Evolutionary conservation across 345 rosid genomes (phyloP), one percentile per base, ranked within the genome.

Genomic region (Rhodamnia rubescens): DNA sequence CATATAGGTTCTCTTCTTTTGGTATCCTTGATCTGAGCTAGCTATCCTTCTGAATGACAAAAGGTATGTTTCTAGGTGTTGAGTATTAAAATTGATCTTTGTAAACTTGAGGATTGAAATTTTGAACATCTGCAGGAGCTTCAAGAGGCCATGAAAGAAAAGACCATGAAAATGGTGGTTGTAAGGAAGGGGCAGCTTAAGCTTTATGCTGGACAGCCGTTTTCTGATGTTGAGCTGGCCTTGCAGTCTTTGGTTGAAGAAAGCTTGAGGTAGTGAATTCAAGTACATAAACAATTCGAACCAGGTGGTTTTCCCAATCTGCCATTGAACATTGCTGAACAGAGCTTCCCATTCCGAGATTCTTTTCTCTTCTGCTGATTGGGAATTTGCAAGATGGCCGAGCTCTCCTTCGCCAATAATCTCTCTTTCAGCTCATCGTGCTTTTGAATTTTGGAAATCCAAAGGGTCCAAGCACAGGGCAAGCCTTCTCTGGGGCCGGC

Each of bases 131-230:
- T 88, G 90, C 91, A 95, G 99, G 96, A 94, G 87, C 95, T 94
- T 85, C 51, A 69, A 24, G 92, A 89, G 22, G 94, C 86, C 86
- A 91, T 93, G 89, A 90, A 87, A 83, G 90, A 90, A 40, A 78
- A 87, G 83, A 86, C 87, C 50, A 90, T 87, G 92, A 91, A 92
- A 84, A 86, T 93, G 83, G 83, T 93, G 84, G 96, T 95, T 40
- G 92, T 93, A 53, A 94, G 88, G 93, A 96, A 94, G 88, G 93
- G 93, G 84, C 95, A 93, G 90, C 96, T 95, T 29, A 92, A 89
- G 59, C 92, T 95, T 83, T 94, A 94, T 80, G 98, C 92, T 16
- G 98, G 98, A 27, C 96, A 96, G 57, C 95, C 98, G 78, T 89
- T 94, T 74, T 90, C 87, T 0, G 96, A 93, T 40, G 98, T 92